Base-by-base conservation (phyloP, 2,329 filamentous ascomycete species). In the Purpureocillium takamizusanense region DNA sequence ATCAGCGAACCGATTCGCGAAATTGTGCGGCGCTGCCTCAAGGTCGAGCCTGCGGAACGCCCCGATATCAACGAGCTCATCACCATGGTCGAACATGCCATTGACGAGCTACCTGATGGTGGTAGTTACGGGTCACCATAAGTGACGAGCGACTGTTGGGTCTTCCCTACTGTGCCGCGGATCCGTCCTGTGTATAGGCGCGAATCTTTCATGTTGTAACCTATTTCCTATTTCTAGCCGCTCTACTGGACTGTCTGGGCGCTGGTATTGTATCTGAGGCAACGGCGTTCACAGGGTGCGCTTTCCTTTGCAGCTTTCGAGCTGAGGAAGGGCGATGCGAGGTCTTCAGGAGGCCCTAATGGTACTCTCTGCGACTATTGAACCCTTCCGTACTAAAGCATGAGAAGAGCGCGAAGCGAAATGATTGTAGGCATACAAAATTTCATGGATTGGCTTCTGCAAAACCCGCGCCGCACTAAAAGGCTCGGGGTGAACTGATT, bases 41-140 rank as follows among this genome's bases (percentile, higher is more conserved):
- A 70, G 50, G 85, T 97, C 21, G 92, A 98, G 66, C 84, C 90
- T 0, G 75, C 74, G 3, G 90, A 97, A 57, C 70, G 92, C 46
- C 92, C 92, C 13, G 85, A 94, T 61, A 82, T 95, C 42, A 78
- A 87, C 51, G 81, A 92, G 62, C 64, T 95, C 59, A 92, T 94
- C 49, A 63, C 66, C 33, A 74, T 92, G 57, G 80, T 94, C n/a
- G 77, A 89, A 59, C 67, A 68, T 13, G 83, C 86, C 15, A 74
- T 94, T 51, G 70, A 74, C 27, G 67, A 72, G 39, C 57, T 47
- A 8, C 36, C 44, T 6, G 43, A 43, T 23, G 37, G 41, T 10
- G 39, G 29, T n/a, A 36, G 33, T 21, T 33, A 29, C 13, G 34
- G 18, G 13, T 33, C 36, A 30, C n/a, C 11, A 30, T 13, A 6